Conservation (phyloP, 257 asterid species). For the Plectranthus barbatus region DNA sequence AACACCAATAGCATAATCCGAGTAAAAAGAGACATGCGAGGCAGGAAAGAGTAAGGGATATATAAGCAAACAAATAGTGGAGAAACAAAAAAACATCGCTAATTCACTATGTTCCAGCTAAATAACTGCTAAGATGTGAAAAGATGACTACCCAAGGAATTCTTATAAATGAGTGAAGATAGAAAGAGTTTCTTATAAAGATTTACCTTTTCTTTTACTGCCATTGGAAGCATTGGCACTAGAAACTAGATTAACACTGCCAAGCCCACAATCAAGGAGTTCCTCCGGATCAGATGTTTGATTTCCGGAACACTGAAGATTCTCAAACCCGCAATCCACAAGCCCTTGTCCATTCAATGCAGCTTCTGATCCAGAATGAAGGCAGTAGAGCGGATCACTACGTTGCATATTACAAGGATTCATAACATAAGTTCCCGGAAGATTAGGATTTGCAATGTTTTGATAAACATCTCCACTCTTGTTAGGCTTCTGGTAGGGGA, state of each 20-base stretch:
- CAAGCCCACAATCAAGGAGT: slow-evolving; percentile 39
- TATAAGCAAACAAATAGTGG: background rate
- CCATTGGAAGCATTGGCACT: slow-evolving; percentile 29
- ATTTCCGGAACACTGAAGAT: slow-evolving; percentile 50
- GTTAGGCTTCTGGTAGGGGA: slow-evolving; percentile 84
- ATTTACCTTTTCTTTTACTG: slow-evolving; percentile 47
- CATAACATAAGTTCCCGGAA: slow-evolving; percentile 55
- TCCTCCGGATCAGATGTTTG: slow-evolving; percentile 35
- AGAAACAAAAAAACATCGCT: too few species aligned
- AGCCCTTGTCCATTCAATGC: slow-evolving; percentile 40
- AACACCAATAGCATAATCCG: background rate
- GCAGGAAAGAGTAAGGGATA: background rate
- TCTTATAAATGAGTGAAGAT: slow-evolving; percentile 4
- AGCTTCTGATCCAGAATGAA: slow-evolving; percentile 59
- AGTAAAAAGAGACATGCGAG: background rate
- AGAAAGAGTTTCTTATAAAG: background rate
- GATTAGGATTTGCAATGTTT: slow-evolving; percentile 34
- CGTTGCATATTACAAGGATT: slow-evolving; percentile 77
- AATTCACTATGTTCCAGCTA: background rate
- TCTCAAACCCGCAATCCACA: slow-evolving; percentile 55
- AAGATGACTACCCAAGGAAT: background rate
- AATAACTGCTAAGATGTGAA: background rate
- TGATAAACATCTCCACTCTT: too few species aligned
- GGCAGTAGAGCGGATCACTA: slow-evolving; percentile 73
- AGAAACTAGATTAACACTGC: slow-evolving; percentile 17